Conservation (phyloP, 139 green algal genomes). For the Chlorella sp. region DNA sequence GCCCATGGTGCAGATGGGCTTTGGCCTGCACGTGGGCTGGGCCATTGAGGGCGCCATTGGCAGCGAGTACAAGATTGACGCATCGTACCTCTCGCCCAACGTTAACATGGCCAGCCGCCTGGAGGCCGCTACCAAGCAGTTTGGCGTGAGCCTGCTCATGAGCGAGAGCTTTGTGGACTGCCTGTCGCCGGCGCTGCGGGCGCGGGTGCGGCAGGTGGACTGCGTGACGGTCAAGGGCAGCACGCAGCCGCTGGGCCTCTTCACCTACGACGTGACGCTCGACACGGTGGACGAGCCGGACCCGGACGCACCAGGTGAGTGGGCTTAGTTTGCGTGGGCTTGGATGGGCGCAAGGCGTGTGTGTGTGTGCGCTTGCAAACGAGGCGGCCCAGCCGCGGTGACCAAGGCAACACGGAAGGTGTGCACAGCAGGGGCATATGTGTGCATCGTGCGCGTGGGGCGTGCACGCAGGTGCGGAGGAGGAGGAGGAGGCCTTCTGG, state of each 20-base stretch:
- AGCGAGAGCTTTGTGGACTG: constrained; percentile 63
- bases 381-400: neutral
- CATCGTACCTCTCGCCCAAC: constrained; percentile 92
- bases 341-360: too few relatives aligned
- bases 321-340: too few relatives aligned
- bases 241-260: constrained; percentile 70
- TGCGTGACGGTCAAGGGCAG: constrained; percentile 90
- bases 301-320: neutral
- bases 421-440: neutral
- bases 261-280: constrained; percentile 65
- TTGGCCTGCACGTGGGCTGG: constrained; percentile 92
- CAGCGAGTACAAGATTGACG: constrained; percentile 94
- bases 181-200: constrained; percentile 35
- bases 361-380: too few relatives aligned
- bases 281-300: neutral
- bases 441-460: neutral
- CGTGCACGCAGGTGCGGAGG: constrained; percentile 5
- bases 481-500: constrained; percentile 31
- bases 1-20: constrained; percentile 81
- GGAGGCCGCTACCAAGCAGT: constrained; percentile 96
- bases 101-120: constrained; percentile 95
- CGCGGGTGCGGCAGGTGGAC: constrained; percentile 77
- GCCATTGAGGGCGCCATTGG: constrained; percentile 94
- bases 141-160: constrained; percentile 76
- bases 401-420: neutral